Percentiles rank a stretch among this genome's conserved stretches.
Conservation (phyloP, 2,329 filamentous ascomycete genomes). For the Emydomyces testavorans region DNA sequence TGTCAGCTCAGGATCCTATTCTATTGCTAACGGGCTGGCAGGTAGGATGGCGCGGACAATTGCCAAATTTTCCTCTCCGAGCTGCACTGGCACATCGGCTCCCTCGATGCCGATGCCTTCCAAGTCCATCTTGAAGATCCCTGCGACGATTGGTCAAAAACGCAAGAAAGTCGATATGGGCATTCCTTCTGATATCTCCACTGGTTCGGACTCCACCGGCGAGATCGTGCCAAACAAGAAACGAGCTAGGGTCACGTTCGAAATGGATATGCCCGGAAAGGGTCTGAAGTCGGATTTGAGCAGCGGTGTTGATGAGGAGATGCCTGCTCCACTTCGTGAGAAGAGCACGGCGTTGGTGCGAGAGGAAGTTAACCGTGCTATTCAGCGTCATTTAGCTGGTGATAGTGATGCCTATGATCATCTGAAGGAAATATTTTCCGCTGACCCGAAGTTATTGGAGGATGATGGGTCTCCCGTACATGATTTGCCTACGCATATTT, state of each 20-base stretch:
- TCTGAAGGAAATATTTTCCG: slow-evolving; percentile 43
- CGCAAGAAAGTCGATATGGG: slow-evolving; percentile 31
- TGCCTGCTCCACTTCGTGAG: slow-evolving; percentile 22
- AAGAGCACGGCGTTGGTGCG: slow-evolving; percentile 48
- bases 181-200: slow-evolving; percentile 22
- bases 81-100: neutral
- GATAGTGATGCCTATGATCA: slow-evolving; percentile 48
- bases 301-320: neutral
- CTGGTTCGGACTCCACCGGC: slow-evolving; percentile 19
- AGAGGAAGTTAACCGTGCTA: slow-evolving; percentile 50
- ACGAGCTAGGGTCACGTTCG: slow-evolving; percentile 28
- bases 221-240: slow-evolving; percentile 24
- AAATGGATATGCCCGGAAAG: neutral
- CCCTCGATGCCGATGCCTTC: slow-evolving; percentile 24
- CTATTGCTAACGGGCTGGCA: neutral
- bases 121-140: slow-evolving; percentile 21
- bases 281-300: neutral
- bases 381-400: slow-evolving; percentile 42
- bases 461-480: slow-evolving; percentile 25
- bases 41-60: neutral
- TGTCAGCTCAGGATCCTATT: no score
- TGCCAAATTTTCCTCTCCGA: neutral
- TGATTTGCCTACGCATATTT: slow-evolving; percentile 41
- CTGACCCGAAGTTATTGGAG: slow-evolving; percentile 35
- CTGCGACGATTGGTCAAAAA: slow-evolving; percentile 23